Evolutionary conservation across 2,329 filamentous ascomycete species (phyloP).

Genomic region (Bipolaris sorokiniana): DNA sequence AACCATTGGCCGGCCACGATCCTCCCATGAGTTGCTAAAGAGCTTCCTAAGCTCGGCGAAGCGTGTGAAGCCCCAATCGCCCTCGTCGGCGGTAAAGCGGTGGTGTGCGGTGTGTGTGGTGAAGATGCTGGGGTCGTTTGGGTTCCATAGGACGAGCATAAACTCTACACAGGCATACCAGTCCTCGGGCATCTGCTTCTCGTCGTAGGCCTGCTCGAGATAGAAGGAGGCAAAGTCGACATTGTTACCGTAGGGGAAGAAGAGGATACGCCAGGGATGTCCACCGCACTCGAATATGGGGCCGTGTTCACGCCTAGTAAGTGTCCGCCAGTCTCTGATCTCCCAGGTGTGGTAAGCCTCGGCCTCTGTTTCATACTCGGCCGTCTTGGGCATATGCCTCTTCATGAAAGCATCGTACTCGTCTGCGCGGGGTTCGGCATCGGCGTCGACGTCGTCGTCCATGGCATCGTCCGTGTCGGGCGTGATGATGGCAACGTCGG

Average conservation of each 20-base stretch:
- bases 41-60: slow-evolving; percentile 88
- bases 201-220: slow-evolving; percentile 89
- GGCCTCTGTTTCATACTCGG: slow-evolving; percentile 80
- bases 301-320: slow-evolving; percentile 83
- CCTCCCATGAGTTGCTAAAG: slow-evolving; percentile 79
- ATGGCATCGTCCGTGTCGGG: slow-evolving; percentile 65
- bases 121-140: slow-evolving; percentile 86
- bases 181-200: slow-evolving; percentile 76
- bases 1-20: slow-evolving; percentile 70
- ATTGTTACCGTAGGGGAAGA: slow-evolving; percentile 95
- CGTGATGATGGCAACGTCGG: slow-evolving; percentile 67
- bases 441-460: slow-evolving; percentile 60
- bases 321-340: slow-evolving; percentile 78
- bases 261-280: slow-evolving; percentile 90
- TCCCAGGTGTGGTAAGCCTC: slow-evolving; percentile 84
- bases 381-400: slow-evolving; percentile 73
- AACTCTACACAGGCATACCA: slow-evolving; percentile 99
- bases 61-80: slow-evolving; percentile 98
- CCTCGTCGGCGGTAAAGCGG: slow-evolving; percentile 93
- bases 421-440: slow-evolving; percentile 61
- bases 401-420: slow-evolving; percentile 84
- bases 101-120: slow-evolving; percentile 82
- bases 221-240: slow-evolving; percentile 94
- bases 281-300: slow-evolving; percentile 86
- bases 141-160: slow-evolving; percentile 90